Evolutionary conservation across 257 asterid genomes (phyloP).

Genomic region (Cinchona pubescens): DNA sequence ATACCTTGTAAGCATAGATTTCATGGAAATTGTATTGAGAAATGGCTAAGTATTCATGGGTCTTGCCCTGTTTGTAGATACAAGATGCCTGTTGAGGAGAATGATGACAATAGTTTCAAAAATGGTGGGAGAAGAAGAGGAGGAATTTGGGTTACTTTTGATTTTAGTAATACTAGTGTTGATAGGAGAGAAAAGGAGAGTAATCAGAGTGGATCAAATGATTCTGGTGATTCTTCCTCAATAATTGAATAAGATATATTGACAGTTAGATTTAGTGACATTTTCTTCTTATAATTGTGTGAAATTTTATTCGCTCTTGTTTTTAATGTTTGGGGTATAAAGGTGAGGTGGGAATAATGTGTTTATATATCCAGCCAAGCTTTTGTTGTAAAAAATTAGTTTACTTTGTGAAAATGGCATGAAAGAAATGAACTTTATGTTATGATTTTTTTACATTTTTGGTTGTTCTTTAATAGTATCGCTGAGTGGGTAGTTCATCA

Average conservation of each 20-base stretch:
- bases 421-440: neutral
- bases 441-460: neutral
- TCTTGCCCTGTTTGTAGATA: constrained; percentile 78
- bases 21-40: constrained; percentile 56
- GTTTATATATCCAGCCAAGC: neutral
- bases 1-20: constrained; percentile 80
- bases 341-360: neutral
- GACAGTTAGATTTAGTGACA: neutral
- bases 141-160: constrained; percentile 49
- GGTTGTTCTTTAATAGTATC: neutral
- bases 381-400: neutral
- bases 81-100: constrained; percentile 62
- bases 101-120: constrained; percentile 20
- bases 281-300: neutral
- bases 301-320: neutral
- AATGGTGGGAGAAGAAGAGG: constrained; percentile 47
- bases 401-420: neutral
- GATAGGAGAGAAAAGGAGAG: constrained; percentile 23
- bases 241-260: neutral
- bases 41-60: constrained; percentile 69
- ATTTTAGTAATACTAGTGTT: constrained; percentile 7
- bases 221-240: neutral
- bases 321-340: neutral
- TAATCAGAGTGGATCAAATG: neutral
- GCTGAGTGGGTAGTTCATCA: too few relatives aligned